Evolutionary conservation across 228 moss, liverwort and hornwort genomes (phyloP), one percentile per base, ranked within the genome.

Genomic region (Sphagnum magellanicum): DNA sequence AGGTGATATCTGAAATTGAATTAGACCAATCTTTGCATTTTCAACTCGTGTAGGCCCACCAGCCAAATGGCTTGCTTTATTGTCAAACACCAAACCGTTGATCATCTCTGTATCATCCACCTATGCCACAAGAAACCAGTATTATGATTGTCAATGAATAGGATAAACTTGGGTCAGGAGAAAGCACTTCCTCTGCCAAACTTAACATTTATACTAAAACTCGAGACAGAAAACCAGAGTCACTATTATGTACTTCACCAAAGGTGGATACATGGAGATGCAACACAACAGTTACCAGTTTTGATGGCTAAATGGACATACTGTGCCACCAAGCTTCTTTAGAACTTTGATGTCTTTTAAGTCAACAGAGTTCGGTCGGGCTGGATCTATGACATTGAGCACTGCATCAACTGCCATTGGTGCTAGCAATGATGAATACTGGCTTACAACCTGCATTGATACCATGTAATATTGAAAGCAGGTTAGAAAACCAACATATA

Each of bases 71-170:
- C 93, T 97, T 74, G 97, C 97, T 83, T 97, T 97, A 58, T 97
- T 91, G 53, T 97, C 91, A 70, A 93, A 97, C 52, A 97, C 89
- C 71, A 93, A 73, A 59, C 93, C 93, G 53, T 93, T 90, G 71
- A 93, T 87, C 88, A 91, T 81, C 71, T 97, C 97, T 53, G 93
- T 97, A 50, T 97, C 93, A 78, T 97, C 97, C 16, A 97, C 97
- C 93, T 93, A 80, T 50, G 49, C 49, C 64, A 48, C 14, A 13
- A 5, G 50, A 48, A 13, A 50, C 64, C 46, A 4, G 10, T 4
- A 16, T 62, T 7, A 62, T 16, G 4, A 6, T 16, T 4, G 7
- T 16, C 55, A 57, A 13, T 57, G 13, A 8, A 46, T 47, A 46
- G 4, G 8, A 62, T 47, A 62, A 14, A 5, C 10, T 46, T 46